These are phyloP conservation scores for Centrapalus pauciflorus DNA, from an alignment of 129 eudicot genomes.

Conservation along the genomic window DNA sequence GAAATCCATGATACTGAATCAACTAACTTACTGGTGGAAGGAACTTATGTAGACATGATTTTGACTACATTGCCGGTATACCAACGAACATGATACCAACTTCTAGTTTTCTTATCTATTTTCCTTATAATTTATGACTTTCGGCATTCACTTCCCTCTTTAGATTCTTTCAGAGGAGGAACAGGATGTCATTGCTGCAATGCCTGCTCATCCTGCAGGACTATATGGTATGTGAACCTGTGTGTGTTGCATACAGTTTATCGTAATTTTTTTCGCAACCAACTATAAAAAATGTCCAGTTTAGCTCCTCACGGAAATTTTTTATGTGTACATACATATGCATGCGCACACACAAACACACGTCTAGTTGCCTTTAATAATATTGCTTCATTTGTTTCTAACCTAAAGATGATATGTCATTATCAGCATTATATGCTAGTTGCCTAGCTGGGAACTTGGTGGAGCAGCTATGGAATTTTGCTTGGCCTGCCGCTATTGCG, in stretches of 20 bases:
- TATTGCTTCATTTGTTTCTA: slow-evolving; percentile 21
- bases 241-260: no score
- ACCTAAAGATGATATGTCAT: slow-evolving; percentile 19
- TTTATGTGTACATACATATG: background rate
- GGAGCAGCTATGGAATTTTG: slow-evolving; percentile 95
- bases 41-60: slow-evolving; percentile 69
- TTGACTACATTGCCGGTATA: slow-evolving; percentile 90
- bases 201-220: slow-evolving; percentile 99
- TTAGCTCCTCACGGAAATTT: no score
- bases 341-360: background rate
- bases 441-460: slow-evolving; percentile 88
- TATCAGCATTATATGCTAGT: slow-evolving; percentile 85
- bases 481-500: slow-evolving; percentile 96
- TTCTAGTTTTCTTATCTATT: background rate
- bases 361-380: background rate
- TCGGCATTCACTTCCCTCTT: slow-evolving; percentile 17
- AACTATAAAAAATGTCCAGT: no score
- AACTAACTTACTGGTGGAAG: slow-evolving; percentile 52
- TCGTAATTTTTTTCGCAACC: no score
- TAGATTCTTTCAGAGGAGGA: slow-evolving; percentile 90
- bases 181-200: slow-evolving; percentile 80
- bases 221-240: slow-evolving; percentile 55
- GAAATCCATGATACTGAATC: slow-evolving; percentile 60
- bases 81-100: background rate
- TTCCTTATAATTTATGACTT: background rate